Evolutionary conservation across 2,329 filamentous ascomycete genomes (phyloP).

Genomic region (Nannizziopsis arthrosporioides): DNA sequence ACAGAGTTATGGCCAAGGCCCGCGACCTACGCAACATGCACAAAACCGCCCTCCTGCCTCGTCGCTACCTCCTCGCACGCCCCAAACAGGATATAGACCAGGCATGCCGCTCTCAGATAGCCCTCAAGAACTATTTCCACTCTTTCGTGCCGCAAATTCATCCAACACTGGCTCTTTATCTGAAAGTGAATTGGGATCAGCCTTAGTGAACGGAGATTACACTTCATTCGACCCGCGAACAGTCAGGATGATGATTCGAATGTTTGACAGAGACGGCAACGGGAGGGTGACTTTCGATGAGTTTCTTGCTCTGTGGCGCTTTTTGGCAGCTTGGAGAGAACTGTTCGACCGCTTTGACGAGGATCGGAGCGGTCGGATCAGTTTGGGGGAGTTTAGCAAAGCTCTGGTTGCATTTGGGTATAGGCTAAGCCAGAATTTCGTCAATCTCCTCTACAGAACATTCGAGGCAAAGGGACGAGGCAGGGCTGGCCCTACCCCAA

Average conservation of each 20-base stretch:
- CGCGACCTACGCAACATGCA: conserved; percentile 41
- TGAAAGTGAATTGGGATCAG: conserved; percentile 74
- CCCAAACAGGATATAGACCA: conserved; percentile 35
- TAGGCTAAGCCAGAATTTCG: conserved; percentile 70
- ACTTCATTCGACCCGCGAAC: conserved; percentile 87
- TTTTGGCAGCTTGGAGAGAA: conserved; percentile 83
- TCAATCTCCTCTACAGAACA: conserved; percentile 71
- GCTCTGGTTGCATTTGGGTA: conserved; percentile 91
- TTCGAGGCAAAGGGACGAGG: conserved; percentile 55
- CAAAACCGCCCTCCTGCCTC: conserved; percentile 45
- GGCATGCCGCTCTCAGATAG: conserved; percentile 38
- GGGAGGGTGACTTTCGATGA: conserved; percentile 89
- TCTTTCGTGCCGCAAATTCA: conserved; percentile 83
- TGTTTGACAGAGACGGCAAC: conserved; percentile 90
- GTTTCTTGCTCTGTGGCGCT: conserved; percentile 93
- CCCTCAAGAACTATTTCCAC: conserved; percentile 56
- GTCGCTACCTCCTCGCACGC: conserved; percentile 55
- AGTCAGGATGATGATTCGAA: conserved; percentile 97
- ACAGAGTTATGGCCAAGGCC: conserved; percentile 40
- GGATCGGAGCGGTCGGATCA: conserved; percentile 78
- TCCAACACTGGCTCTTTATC: conserved; percentile 67
- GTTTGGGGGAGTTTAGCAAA: conserved; percentile 73
- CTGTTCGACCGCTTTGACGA: conserved; percentile 93
- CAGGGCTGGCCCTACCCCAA: conserved; percentile 26
- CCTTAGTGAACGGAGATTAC: conserved; percentile 94